phyloP scores from a whole-genome alignment of 495 filamentous ascomycete species.

The Penicillium arizonense region DNA sequence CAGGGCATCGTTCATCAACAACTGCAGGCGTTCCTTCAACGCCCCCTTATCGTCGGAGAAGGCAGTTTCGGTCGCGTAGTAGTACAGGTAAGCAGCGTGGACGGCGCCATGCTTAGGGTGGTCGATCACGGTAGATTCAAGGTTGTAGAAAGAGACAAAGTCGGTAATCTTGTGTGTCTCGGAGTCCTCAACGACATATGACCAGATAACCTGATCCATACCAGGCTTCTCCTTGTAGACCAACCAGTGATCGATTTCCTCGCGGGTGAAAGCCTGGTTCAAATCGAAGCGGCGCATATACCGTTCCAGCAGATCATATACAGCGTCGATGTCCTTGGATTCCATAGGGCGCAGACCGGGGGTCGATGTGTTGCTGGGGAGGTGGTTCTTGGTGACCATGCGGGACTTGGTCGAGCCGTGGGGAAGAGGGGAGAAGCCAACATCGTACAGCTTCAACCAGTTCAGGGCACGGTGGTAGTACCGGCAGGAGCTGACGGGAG shows the following conservation, averaged over 20 bases:
- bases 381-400: slow-evolving; percentile 75
- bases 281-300: slow-evolving; percentile 80
- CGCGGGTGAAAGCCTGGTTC: slow-evolving; percentile 73
- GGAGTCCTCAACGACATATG: slow-evolving; percentile 83
- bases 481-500: slow-evolving; percentile 84
- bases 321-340: slow-evolving; percentile 74
- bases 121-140: slow-evolving; percentile 88
- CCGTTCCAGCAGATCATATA: slow-evolving; percentile 69
- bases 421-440: slow-evolving; percentile 85
- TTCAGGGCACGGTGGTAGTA: slow-evolving; percentile 93
- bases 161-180: slow-evolving; percentile 81
- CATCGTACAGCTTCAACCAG: slow-evolving; percentile 93
- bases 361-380: slow-evolving; percentile 69
- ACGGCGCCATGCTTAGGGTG: slow-evolving; percentile 73
- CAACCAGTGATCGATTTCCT: slow-evolving; percentile 88
- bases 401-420: slow-evolving; percentile 73
- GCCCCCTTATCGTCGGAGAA: slow-evolving; percentile 57
- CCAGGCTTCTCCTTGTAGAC: slow-evolving; percentile 57
- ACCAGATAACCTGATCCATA: slow-evolving; percentile 83
- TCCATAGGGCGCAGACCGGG: slow-evolving; percentile 78
- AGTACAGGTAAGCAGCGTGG: slow-evolving; percentile 90
- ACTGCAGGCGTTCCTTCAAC: slow-evolving; percentile 70
- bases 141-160: slow-evolving; percentile 92
- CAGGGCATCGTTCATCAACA: slow-evolving; percentile 78
- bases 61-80: slow-evolving; percentile 86